Evolutionary conservation across 176 grass and related monocot species (phyloP).

Genomic region (Thinopyrum elongatum): DNA sequence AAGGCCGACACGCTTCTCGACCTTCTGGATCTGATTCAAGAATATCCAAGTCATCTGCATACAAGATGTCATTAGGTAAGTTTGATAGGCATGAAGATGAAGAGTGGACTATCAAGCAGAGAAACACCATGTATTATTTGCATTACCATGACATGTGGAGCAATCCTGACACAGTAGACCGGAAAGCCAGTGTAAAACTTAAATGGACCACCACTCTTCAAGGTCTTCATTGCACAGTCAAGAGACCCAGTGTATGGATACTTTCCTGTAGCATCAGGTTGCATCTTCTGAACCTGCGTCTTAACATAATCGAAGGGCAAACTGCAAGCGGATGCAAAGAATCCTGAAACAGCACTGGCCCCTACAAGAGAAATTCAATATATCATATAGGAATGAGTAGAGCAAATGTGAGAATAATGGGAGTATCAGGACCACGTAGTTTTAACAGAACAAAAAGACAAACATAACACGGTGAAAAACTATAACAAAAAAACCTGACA

Average conservation of each 20-base stretch:
- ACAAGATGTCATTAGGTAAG: constrained; percentile 30
- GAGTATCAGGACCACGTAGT: background rate
- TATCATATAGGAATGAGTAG: background rate
- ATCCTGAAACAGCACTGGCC: constrained; percentile 89
- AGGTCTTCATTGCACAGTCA: constrained; percentile 83
- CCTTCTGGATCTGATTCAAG: constrained; percentile 92
- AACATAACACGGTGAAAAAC: background rate
- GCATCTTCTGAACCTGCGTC: constrained; percentile 98
- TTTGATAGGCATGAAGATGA: background rate
- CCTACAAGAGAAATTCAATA: constrained; percentile 51
- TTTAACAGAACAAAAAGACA: background rate
- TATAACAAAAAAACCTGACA: background rate
- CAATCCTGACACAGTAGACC: constrained; percentile 90
- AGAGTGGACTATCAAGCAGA: background rate
- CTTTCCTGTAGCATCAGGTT: constrained; percentile 84
- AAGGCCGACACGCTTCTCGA: constrained; percentile 54
- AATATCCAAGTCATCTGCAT: constrained; percentile 96
- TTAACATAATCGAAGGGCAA: constrained; percentile 97
- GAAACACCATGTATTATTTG: background rate
- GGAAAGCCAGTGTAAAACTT: constrained; percentile 98
- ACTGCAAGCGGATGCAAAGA: constrained; percentile 93
- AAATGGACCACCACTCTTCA: constrained; percentile 81
- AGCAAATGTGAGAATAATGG: background rate
- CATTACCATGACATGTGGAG: constrained; percentile 93
- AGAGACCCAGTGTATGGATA: constrained; percentile 88